Evolutionary conservation across 2,329 filamentous ascomycete genomes (phyloP).

Genomic region (Conoideocrella luteorostrata): DNA sequence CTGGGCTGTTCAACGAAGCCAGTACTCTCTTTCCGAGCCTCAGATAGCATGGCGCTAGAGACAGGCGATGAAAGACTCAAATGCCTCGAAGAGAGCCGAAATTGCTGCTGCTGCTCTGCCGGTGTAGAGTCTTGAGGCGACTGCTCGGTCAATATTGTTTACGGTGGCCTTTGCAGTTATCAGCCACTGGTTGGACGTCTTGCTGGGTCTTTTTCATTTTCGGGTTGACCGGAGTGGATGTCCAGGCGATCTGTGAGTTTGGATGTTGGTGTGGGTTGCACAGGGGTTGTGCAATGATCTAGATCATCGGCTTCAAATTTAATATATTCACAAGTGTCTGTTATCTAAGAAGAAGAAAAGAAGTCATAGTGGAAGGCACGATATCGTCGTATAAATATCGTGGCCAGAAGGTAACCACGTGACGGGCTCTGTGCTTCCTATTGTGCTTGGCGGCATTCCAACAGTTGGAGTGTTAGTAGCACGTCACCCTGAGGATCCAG

Average conservation of each 20-base stretch:
- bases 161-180: background rate
- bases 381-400: too few species aligned
- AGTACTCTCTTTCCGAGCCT: slow-evolving; percentile 10
- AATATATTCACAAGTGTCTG: too few species aligned
- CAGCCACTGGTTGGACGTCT: background rate
- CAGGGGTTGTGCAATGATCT: too few species aligned
- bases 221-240: background rate
- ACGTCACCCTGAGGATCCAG: slow-evolving; percentile 2
- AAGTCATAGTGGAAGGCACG: too few species aligned
- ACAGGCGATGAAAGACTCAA: slow-evolving; percentile 24
- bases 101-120: background rate
- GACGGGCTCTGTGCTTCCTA: too few species aligned
- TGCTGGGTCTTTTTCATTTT: background rate
- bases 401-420: too few species aligned
- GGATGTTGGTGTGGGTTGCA: too few species aligned
- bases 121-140: too few species aligned
- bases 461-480: background rate
- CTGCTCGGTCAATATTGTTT: too few species aligned
- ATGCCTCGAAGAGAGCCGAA: slow-evolving; percentile 27
- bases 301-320: too few species aligned
- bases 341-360: too few species aligned
- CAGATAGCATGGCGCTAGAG: slow-evolving; percentile 12
- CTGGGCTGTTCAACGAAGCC: slow-evolving; percentile 25
- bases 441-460: too few species aligned
- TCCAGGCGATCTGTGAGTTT: background rate